Evolutionary conservation across 2,329 filamentous ascomycete species (phyloP).

Genomic region (Fusarium agapanthi): DNA sequence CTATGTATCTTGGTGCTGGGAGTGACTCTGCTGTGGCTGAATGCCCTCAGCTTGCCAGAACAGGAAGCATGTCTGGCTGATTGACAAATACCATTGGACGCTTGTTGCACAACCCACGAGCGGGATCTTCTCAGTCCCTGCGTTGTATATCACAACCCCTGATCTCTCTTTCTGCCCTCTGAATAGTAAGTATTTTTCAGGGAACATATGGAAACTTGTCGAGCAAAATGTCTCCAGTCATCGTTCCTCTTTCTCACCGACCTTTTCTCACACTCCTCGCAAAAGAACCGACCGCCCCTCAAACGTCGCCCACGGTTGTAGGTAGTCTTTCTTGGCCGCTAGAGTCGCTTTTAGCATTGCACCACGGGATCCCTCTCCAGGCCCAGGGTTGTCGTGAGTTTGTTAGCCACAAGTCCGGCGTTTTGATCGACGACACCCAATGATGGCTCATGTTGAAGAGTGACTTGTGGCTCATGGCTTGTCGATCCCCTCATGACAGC

Average conservation of each 20-base stretch:
- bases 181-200: not conserved
- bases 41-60: constrained; percentile 37
- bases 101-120: constrained; percentile 17
- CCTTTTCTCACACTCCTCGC: constrained; percentile 12
- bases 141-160: constrained; percentile 4
- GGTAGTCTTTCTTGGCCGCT: constrained; percentile 2
- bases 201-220: not conserved
- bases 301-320: constrained; percentile 10
- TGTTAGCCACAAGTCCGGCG: constrained; percentile 1
- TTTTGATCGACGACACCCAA: constrained; percentile 17
- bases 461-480: constrained; percentile 42
- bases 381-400: not conserved
- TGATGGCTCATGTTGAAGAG: constrained; percentile 28
- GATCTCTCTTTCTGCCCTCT: not conserved
- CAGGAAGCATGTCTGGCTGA: constrained; percentile 32
- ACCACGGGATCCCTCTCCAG: constrained; percentile 7
- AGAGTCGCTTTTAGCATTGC: constrained; percentile 18
- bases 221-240: not conserved
- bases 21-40: constrained; percentile 23
- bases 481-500: constrained; percentile 33
- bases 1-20: not conserved
- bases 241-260: constrained; percentile 14
- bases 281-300: not conserved
- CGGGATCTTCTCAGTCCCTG: constrained; percentile 1
- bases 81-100: constrained; percentile 34